Evolutionary conservation across 2,329 filamentous ascomycete species (phyloP).

Genomic region (Beauveria scarabaeidicola): DNA sequence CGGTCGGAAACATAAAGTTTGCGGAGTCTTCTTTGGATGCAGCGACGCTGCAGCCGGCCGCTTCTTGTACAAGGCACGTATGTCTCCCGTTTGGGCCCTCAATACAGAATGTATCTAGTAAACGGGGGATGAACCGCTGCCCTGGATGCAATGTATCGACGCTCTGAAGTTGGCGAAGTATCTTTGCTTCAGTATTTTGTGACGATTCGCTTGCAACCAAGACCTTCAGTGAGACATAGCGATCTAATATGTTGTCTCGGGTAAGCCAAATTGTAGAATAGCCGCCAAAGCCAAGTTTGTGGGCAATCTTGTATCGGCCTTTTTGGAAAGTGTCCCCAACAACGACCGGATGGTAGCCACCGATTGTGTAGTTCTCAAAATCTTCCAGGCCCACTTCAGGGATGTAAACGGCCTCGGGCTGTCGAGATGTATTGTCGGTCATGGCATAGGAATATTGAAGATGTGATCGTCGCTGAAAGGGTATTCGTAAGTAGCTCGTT

Average conservation of each 20-base stretch:
- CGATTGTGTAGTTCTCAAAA: constrained; percentile 20
- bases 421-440: background rate
- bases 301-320: constrained; percentile 26
- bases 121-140: constrained; percentile 8
- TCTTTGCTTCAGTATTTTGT: background rate
- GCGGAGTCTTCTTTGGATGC: constrained; percentile 8
- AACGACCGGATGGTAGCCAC: constrained; percentile 28
- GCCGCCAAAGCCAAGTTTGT: constrained; percentile 30
- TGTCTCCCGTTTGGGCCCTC: constrained; percentile 18
- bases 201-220: constrained; percentile 16
- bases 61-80: constrained; percentile 16
- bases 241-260: constrained; percentile 20
- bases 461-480: background rate
- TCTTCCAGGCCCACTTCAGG: constrained; percentile 11
- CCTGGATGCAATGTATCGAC: background rate
- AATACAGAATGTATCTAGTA: constrained; percentile 16
- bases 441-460: background rate
- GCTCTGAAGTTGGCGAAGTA: background rate
- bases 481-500: background rate
- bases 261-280: constrained; percentile 33
- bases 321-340: constrained; percentile 24
- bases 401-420: background rate
- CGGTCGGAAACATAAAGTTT: constrained; percentile 3
- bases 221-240: constrained; percentile 24
- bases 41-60: constrained; percentile 17